Evolutionary conservation across 495 filamentous ascomycete species (phyloP), one percentile per base, ranked within the genome.

Genomic region (Penicillium salamii): DNA sequence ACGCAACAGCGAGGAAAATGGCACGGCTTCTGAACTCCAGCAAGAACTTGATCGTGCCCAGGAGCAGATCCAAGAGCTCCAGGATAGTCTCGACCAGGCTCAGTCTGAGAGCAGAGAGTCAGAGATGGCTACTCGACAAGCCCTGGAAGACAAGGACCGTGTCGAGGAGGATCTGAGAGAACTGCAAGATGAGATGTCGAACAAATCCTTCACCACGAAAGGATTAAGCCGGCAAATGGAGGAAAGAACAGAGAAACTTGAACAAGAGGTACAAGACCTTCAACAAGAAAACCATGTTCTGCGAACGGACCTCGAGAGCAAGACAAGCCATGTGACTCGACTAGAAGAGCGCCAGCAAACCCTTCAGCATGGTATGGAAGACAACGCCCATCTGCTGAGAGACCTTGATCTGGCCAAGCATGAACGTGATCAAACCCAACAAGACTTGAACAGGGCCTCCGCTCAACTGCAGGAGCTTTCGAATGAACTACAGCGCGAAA

Each of bases 121-220:
- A 17, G 72, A 80, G 43, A 75, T 81, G 2, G 78, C 85, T 42
- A 67, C 84, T 9, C 73, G 87, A 41, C 71, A 79, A 24, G 85
- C 86, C n/a, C 46, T 80, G n/a, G 63, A 77, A 17, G 78, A 84
- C 40, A 88, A 86, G 38, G 58, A 68, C 6, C 65, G 69, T 19
- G 70, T 70, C 0, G 76, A 80, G 47, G 64, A 72, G 14, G 70
- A 82, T 40, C 62, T 79, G 18, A 67, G 71, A 35, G 72, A 90
- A 62, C 65, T 93, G 15, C 85, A 85, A 41, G 84, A 88, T 37
- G 87, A 92, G 54, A 82, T 90, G 75, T 76, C 84, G 7, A 84
- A 90, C 62, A 91, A 89, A 60, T 90, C 86, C 0, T 77, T 91
- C 45, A 84, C 79, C 18, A 85, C 85, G 21, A 91, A 85, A 61